A percentile compares a stretch with the other conserved stretches of the same genome.
Conservation (phyloP, 306 rosid genomes). For the Fragaria ananassa region DNA sequence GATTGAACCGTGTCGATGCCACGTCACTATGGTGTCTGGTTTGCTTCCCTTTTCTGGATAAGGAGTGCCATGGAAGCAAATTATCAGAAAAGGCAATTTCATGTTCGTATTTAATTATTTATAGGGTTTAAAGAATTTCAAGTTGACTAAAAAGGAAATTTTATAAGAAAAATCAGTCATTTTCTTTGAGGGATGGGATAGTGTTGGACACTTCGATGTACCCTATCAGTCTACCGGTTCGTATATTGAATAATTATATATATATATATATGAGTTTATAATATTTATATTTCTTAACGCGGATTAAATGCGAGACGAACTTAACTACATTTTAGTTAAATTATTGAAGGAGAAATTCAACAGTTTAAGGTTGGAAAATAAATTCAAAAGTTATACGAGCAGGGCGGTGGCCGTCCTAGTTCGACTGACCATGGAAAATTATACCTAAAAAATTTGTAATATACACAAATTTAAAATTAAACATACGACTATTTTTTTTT, state of each 20-base stretch:
- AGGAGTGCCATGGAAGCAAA: background rate
- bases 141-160: background rate
- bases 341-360: too few species aligned
- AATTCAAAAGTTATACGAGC: too few species aligned
- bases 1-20: conserved; percentile 9
- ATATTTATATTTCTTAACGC: too few species aligned
- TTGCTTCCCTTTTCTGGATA: conserved; percentile 12
- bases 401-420: too few species aligned
- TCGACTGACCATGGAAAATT: too few species aligned
- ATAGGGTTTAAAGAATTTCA: background rate
- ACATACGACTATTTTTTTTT: too few species aligned
- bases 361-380: too few species aligned
- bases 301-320: background rate
- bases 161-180: background rate
- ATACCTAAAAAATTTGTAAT: too few species aligned
- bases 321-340: too few species aligned
- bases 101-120: background rate
- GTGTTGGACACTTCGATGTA: background rate
- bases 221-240: background rate
- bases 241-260: background rate
- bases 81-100: background rate
- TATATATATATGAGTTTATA: too few species aligned
- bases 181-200: background rate
- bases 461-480: too few species aligned
- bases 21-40: background rate